Evolutionary conservation across 257 asterid species (phyloP).

Genomic region (Mentha longifolia): DNA sequence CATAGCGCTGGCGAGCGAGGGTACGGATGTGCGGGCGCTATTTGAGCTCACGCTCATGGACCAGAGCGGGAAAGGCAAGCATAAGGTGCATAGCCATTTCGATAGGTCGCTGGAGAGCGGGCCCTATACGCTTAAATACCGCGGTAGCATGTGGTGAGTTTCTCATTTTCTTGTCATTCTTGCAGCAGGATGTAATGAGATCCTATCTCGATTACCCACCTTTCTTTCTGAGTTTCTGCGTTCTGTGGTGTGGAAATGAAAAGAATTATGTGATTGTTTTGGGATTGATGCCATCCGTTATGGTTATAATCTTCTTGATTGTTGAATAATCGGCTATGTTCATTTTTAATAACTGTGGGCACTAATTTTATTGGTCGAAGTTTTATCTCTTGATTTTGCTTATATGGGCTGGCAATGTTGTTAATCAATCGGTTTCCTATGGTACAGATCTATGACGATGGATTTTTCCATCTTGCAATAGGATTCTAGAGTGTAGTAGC

Average conservation of each 20-base stretch:
- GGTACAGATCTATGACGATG: background rate
- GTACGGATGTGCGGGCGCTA: constrained; percentile 90
- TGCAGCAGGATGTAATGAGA: constrained; percentile 71
- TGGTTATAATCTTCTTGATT: background rate
- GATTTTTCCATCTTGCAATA: background rate
- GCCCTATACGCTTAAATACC: constrained; percentile 89
- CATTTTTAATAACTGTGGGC: background rate
- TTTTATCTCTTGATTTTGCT: background rate
- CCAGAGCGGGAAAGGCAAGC: constrained; percentile 95
- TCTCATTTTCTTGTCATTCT: constrained; percentile 29
- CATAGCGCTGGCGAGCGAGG: constrained; percentile 86
- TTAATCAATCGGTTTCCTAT: background rate
- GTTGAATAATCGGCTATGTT: background rate
- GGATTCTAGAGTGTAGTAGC: background rate
- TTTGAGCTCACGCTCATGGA: constrained; percentile 88
- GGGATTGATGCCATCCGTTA: background rate
- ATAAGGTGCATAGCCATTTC: constrained; percentile 96
- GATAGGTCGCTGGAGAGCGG: constrained; percentile 97
- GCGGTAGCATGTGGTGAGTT: constrained; percentile 97
- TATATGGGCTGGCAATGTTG: constrained; percentile 3
- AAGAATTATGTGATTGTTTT: background rate
- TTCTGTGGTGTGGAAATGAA: background rate
- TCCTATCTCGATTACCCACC: constrained; percentile 1
- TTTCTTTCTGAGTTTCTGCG: background rate
- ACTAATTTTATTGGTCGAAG: background rate